These are phyloP conservation scores for Cinchona pubescens DNA, from an alignment of 257 asterid species.

Conservation along the genomic window DNA sequence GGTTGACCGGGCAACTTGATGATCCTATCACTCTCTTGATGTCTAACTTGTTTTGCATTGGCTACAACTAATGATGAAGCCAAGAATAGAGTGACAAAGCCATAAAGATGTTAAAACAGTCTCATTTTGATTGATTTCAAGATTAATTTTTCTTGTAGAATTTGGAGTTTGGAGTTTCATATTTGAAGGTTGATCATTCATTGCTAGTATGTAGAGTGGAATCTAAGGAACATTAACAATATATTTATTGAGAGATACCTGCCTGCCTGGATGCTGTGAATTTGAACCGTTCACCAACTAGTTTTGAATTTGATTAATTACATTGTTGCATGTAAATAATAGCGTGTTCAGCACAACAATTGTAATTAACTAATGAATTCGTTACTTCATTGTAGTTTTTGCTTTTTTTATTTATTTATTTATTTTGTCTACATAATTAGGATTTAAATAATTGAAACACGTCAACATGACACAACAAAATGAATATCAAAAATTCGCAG, in stretches of 20 bases:
- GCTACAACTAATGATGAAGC: no score
- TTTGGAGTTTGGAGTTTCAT: neutral
- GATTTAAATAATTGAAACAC: no score
- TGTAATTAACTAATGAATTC: neutral
- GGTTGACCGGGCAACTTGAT: slow-evolving; percentile 97
- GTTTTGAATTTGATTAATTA: neutral
- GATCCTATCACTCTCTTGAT: slow-evolving; percentile 77
- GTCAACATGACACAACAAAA: no score
- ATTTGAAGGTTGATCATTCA: slow-evolving; percentile 1
- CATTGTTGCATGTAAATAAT: neutral
- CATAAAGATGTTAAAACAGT: no score
- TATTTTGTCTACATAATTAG: no score
- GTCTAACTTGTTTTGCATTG: no score
- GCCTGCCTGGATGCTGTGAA: slow-evolving; percentile 8
- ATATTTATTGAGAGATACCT: neutral
- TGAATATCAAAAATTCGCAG: no score
- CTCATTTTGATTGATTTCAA: neutral
- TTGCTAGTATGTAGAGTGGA: neutral
- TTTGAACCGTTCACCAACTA: neutral
- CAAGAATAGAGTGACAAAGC: no score
- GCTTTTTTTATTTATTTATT: neutral
- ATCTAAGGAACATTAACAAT: neutral
- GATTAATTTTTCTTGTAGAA: neutral
- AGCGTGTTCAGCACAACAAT: slow-evolving; percentile 6
- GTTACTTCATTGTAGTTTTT: neutral